Conservation (phyloP, 2,329 filamentous ascomycete species). For the Trichoderma sp. region DNA sequence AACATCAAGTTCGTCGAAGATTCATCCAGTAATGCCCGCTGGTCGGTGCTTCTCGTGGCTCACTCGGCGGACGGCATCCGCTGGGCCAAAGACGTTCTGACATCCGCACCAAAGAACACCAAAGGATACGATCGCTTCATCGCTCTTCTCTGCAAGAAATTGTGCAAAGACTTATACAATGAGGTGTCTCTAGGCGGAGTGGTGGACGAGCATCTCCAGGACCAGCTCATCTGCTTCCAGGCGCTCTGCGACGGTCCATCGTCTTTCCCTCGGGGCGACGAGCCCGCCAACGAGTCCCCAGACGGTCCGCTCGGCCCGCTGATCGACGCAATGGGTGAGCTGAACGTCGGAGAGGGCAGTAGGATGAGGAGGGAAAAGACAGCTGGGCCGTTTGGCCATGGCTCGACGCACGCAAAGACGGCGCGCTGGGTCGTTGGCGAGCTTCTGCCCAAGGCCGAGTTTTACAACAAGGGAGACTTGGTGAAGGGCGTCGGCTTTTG, state of each 20-base stretch:
- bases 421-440: slow-evolving; percentile 60
- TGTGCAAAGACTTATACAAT: slow-evolving; percentile 47
- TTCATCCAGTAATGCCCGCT: slow-evolving; percentile 51
- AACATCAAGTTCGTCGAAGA: slow-evolving; percentile 52
- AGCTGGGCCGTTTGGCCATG: slow-evolving; percentile 55
- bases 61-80: slow-evolving; percentile 46
- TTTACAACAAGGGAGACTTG: slow-evolving; percentile 53
- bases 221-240: slow-evolving; percentile 63
- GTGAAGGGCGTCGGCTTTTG: slow-evolving; percentile 49
- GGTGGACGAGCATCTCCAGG: slow-evolving; percentile 60
- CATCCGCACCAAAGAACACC: slow-evolving; percentile 44
- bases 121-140: slow-evolving; percentile 34
- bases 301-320: slow-evolving; percentile 24
- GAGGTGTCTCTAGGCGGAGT: slow-evolving; percentile 49
- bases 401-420: slow-evolving; percentile 58
- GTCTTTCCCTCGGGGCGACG: slow-evolving; percentile 42
- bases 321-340: slow-evolving; percentile 33
- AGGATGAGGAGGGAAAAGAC: slow-evolving; percentile 46
- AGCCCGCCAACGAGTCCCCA: slow-evolving; percentile 20
- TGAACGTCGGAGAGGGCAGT: slow-evolving; percentile 30
- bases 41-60: slow-evolving; percentile 60
- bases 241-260: slow-evolving; percentile 56
- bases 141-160: slow-evolving; percentile 45
- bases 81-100: slow-evolving; percentile 52
- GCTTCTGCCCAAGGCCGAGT: slow-evolving; percentile 50